Base-by-base conservation (phyloP, 495 filamentous ascomycete genomes). In the Emericellopsis terricola region DNA sequence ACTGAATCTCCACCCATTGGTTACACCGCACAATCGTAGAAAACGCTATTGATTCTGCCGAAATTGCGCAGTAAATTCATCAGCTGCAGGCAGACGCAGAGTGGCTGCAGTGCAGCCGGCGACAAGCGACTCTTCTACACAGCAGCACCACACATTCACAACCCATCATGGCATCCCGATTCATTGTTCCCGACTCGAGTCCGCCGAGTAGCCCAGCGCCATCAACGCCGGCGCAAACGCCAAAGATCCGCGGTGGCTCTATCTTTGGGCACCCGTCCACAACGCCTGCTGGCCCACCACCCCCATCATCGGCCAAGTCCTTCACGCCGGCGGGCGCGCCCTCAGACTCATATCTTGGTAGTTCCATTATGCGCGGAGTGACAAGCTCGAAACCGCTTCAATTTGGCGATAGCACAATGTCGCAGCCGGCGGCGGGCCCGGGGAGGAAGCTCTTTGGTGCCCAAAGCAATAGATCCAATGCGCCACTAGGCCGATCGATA, bases 301-400 rank as follows among this genome's bases (percentile, higher is more conserved):
- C 83, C 10, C 73, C 71, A 2, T 50, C 53, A 10, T 70, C 69
- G 23, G 75, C 65, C 8, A 60, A 62, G 15, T 83, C 81, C 19
- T 83, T 83, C 50, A 82, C 78, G 18, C 81, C 82, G 8, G 70
- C 66, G 38, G 79, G 76, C 19, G 69, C 65, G 17, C 78, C 80
- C 14, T 66, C 69, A 15, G 73, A 68, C 5, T 68, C 67, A 8
- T 52, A 69, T 36, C 65, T 79, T 34, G 73, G 73, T 20, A 78
- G 71, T 55, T 81, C 78, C 3, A 71, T 76, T 37, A 50, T 70
- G 40, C 59, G 59, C 30, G 50, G 50, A 31, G 41, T 44, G 39
- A 54, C 61, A 11, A 52, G 55, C 17, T 54, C 56, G 42, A 68
- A 34, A 50, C 47, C 33, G 31, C 67, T 50, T 46, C 62, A 43